Base-by-base conservation (phyloP, 2,329 filamentous ascomycete genomes). In the Colletotrichum theobromicola region DNA sequence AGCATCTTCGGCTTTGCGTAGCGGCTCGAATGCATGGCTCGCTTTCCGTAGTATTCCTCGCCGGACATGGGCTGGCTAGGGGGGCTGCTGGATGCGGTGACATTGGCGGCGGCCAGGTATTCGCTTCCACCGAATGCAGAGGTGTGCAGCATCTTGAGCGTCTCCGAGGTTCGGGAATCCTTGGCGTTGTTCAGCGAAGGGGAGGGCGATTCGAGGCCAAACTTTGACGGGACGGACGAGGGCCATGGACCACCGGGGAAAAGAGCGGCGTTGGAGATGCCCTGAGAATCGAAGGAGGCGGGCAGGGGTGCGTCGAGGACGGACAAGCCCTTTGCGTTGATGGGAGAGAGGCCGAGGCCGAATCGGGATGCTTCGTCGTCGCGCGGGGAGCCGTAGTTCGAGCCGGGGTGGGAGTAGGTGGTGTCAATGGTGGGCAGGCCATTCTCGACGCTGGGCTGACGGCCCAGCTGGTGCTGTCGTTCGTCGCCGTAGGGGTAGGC, bases 231-330 rank as follows among this genome's bases (percentile, higher is more conserved):
- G 13, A 98, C 94, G 0, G 96, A 98, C 0, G 96, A 95, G 9
- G 96, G 96, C 84, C 97, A 95, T 0, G 96, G 95, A 0, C 94
- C 97, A 35, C 85, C 87, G 21, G 88, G 88, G 82, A 96, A 95
- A 74, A 95, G 92, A 21, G 96, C 96, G 76, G 95, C 95, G 82
- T 96, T 94, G 13, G 96, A 98, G 67, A 98, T 94, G 64, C 96
- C 96, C 80, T 98, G 97, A 79, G 95, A 98, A 84, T 98, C 97
- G 82, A 98, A 98, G 0, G 96, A 98, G 10, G 96, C 95, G 2
- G 97, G 97, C 10, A 98, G 90, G 18, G 95, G 95, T 4, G 95
- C 97, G 85, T 98, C 96, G 76, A 98, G 90, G 16, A 97, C 94
- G n/a, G 94, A 97, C n/a, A 98, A 83, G 4, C 90, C 91, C 78